Percentiles rank a stretch among this genome's conserved stretches.
Evolutionary conservation across 2,329 filamentous ascomycete genomes (phyloP).

Genomic region (Phialophora macrospora): DNA sequence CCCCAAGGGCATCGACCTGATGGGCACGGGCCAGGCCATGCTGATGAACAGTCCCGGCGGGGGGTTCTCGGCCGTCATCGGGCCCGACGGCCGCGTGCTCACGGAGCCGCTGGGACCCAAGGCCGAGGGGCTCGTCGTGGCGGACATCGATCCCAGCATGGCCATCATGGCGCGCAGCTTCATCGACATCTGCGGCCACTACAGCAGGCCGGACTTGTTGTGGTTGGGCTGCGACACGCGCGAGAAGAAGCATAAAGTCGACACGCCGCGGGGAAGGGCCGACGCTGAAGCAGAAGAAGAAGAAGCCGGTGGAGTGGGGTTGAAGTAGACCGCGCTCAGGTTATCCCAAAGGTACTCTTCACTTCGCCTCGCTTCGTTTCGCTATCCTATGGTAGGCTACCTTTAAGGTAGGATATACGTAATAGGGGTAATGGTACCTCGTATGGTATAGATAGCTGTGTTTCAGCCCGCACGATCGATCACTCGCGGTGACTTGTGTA

Average conservation of each 20-base stretch:
- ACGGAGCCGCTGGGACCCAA: slow-evolving; percentile 45
- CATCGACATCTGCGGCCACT: slow-evolving; percentile 56
- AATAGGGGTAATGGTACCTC: no score
- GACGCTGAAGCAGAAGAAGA: neutral
- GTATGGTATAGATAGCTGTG: neutral
- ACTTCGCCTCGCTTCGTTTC: no score
- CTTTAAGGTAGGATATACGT: neutral
- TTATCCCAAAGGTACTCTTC: no score
- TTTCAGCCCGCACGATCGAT: neutral
- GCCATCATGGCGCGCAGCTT: slow-evolving; percentile 51
- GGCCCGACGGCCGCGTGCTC: slow-evolving; percentile 57
- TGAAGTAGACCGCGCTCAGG: no score
- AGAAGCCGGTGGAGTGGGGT: neutral
- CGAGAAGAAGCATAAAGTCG: slow-evolving; percentile 32
- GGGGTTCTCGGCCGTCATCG: slow-evolving; percentile 56
- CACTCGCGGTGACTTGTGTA: no score
- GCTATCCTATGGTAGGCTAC: neutral
- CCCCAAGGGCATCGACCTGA: slow-evolving; percentile 50
- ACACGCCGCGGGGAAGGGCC: slow-evolving; percentile 7
- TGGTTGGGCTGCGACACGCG: slow-evolving; percentile 50
- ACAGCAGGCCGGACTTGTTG: slow-evolving; percentile 57
- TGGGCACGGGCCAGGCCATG: slow-evolving; percentile 50
- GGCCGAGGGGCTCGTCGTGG: slow-evolving; percentile 56
- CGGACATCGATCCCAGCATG: slow-evolving; percentile 54
- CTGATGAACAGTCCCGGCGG: slow-evolving; percentile 50